Percentiles rank a stretch among this genome's conserved stretches.
Conservation (phyloP, 768 basidiomycete species). For the Suillus bovinus region DNA sequence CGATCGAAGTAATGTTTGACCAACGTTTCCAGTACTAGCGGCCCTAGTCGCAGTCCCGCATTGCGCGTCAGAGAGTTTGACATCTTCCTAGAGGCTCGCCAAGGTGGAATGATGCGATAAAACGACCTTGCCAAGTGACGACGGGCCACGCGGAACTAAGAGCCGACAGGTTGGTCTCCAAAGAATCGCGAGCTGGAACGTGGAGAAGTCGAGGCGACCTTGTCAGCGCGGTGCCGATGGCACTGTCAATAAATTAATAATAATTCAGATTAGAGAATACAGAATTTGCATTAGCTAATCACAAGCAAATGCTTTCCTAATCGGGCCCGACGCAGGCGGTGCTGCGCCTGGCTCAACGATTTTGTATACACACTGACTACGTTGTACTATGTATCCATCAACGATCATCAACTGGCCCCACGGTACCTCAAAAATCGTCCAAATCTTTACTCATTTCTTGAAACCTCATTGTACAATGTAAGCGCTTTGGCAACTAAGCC, state of each 20-base stretch:
- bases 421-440: neutral
- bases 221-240: neutral
- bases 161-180: neutral
- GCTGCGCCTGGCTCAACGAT: no score
- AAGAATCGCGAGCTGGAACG: neutral
- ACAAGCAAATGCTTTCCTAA: no score
- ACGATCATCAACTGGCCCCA: neutral
- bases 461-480: neutral
- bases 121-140: neutral
- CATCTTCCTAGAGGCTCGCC: slow-evolving; percentile 19
- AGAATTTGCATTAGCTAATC: no score
- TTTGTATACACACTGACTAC: no score
- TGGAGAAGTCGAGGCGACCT: neutral
- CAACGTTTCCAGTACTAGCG: slow-evolving; percentile 73
- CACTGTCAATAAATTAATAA: no score
- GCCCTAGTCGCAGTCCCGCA: slow-evolving; percentile 66
- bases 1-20: slow-evolving; percentile 84
- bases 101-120: neutral
- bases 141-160: neutral
- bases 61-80: slow-evolving; percentile 61
- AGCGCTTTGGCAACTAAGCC: neutral
- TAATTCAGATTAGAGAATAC: no score
- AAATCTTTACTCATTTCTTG: neutral
- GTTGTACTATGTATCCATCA: neutral
- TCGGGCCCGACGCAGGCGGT: no score